phyloP scores from a whole-genome alignment of 2,329 filamentous ascomycete genomes.

The Colletotrichum eleusines region DNA sequence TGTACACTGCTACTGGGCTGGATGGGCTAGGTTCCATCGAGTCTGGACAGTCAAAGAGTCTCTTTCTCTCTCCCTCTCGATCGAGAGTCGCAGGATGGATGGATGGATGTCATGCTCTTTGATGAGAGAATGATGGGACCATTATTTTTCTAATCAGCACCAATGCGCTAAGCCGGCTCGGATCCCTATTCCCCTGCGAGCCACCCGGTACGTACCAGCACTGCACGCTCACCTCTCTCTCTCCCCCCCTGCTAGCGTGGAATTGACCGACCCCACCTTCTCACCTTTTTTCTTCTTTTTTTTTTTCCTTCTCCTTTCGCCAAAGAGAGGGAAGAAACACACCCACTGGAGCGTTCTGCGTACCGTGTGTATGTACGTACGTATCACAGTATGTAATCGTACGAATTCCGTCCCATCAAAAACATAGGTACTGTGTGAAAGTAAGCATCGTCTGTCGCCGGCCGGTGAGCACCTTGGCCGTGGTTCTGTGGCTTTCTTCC shows the following conservation, averaged over 20 bases:
- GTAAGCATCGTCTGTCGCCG: neutral
- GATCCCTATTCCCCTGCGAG: slow-evolving; percentile 20
- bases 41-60: neutral
- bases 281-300: neutral
- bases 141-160: slow-evolving; percentile 39
- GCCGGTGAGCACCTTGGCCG: slow-evolving; percentile 7
- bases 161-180: slow-evolving; percentile 29
- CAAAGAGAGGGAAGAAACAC: slow-evolving; percentile 4
- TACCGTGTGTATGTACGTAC: too few species aligned
- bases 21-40: slow-evolving; percentile 1
- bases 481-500: neutral
- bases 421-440: slow-evolving; percentile 18
- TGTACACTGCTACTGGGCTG: neutral
- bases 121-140: slow-evolving; percentile 40
- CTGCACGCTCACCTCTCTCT: neutral
- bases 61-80: too few species aligned
- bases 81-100: slow-evolving; percentile 8
- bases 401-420: too few species aligned
- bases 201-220: slow-evolving; percentile 14
- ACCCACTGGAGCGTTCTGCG: neutral
- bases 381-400: too few species aligned
- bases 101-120: slow-evolving; percentile 16
- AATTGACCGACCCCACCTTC: slow-evolving; percentile 1
- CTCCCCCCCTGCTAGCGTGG: slow-evolving; percentile 26
- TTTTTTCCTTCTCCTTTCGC: neutral